phyloP scores from a whole-genome alignment of 352 stramenopile genomes.

The Paralagenidium karlingii region DNA sequence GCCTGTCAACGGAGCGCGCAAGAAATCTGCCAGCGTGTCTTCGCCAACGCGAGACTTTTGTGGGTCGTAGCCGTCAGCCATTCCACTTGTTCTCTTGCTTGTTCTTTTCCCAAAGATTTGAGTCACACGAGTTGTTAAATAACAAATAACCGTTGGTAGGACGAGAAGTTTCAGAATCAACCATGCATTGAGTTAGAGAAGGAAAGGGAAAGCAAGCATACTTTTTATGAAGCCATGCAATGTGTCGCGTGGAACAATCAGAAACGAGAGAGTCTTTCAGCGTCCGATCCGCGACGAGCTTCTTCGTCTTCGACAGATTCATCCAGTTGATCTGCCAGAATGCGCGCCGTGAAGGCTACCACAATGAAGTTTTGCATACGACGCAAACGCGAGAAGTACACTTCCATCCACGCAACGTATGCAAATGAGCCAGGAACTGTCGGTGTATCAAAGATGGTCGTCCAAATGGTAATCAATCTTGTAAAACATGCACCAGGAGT shows the following conservation, averaged over 20 bases:
- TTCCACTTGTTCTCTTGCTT: constrained; percentile 8
- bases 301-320: constrained; percentile 63
- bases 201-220: no score
- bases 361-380: constrained; percentile 47
- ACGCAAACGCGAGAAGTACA: constrained; percentile 35
- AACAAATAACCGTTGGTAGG: background rate
- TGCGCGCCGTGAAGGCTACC: constrained; percentile 47
- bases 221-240: no score
- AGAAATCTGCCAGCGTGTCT: constrained; percentile 88
- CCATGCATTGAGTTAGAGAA: no score
- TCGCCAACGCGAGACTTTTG: constrained; percentile 86
- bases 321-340: constrained; percentile 57
- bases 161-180: no score
- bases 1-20: constrained; percentile 82
- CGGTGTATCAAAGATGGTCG: constrained; percentile 20
- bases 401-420: constrained; percentile 32
- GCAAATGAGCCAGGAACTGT: constrained; percentile 28
- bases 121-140: background rate
- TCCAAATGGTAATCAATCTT: constrained; percentile 45
- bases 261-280: no score
- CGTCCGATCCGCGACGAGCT: no score
- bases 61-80: constrained; percentile 83
- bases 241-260: no score
- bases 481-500: constrained; percentile 17
- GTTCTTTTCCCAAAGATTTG: constrained; percentile 1